Evolutionary conservation across 2,329 filamentous ascomycete genomes (phyloP).

Genomic region (Seiridium unicorne): DNA sequence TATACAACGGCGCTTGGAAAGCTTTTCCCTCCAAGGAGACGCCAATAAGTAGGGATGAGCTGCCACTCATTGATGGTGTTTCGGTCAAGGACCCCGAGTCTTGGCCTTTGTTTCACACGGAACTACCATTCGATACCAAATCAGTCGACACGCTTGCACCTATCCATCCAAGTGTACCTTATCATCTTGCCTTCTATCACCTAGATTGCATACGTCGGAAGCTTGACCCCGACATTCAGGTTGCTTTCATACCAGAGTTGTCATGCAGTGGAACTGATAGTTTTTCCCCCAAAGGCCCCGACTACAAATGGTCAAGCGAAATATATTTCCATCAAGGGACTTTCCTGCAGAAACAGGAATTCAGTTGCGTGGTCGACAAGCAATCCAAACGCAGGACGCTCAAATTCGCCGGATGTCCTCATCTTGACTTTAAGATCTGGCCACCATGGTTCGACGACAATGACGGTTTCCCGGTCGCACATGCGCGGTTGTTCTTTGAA

Average conservation of each 20-base stretch:
- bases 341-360: not conserved
- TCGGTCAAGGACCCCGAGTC: not conserved
- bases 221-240: not conserved
- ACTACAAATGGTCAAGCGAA: constrained; percentile 1
- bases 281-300: not conserved
- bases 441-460: not conserved
- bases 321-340: not conserved
- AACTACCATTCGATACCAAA: not conserved
- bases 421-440: not conserved
- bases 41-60: not conserved
- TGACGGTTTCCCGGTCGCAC: not conserved
- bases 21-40: not conserved
- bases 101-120: not conserved
- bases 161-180: constrained; percentile 6
- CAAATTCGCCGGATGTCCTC: not conserved
- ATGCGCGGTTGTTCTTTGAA: not conserved
- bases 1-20: not conserved
- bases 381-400: not conserved
- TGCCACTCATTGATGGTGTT: not conserved
- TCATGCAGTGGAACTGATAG: not conserved
- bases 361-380: not conserved
- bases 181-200: constrained; percentile 10
- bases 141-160: not conserved
- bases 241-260: not conserved
- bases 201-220: constrained; percentile 6